Conservation (phyloP, 805 yeast species). For the Kregervanrija delftensis region DNA sequence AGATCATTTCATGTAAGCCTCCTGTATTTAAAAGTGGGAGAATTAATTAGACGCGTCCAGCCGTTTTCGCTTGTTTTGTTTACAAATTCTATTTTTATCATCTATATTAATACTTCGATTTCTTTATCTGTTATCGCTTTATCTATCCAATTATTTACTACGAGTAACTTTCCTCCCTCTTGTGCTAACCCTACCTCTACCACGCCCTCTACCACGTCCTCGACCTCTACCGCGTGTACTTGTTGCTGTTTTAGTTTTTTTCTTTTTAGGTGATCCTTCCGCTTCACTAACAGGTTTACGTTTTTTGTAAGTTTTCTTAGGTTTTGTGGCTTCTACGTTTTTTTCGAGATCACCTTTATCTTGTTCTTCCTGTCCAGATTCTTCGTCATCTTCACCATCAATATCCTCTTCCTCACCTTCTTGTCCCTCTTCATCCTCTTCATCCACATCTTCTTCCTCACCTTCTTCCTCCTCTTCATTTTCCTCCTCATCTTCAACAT, state of each 20-base stretch:
- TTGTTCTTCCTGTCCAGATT: neutral
- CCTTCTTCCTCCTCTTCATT: conserved; percentile 3
- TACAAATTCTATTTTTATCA: too few species aligned
- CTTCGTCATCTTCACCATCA: neutral
- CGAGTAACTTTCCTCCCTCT: too few species aligned
- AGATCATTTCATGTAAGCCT: too few species aligned
- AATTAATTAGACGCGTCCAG: too few species aligned
- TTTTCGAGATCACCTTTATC: neutral
- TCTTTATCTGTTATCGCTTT: too few species aligned
- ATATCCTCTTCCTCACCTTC: conserved; percentile 1
- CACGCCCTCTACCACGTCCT: too few species aligned
- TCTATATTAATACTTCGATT: too few species aligned
- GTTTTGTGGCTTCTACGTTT: neutral
- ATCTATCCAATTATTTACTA: too few species aligned
- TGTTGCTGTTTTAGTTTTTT: neutral
- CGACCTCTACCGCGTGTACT: too few species aligned
- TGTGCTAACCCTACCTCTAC: too few species aligned
- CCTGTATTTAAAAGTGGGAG: too few species aligned
- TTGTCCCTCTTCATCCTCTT: conserved; percentile 1
- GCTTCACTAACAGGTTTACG: neutral
- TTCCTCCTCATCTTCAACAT: conserved; percentile 2
- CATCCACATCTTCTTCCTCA: conserved; percentile 2
- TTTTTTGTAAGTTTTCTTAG: neutral
- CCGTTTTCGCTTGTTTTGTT: too few species aligned
- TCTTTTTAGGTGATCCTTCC: neutral